These are phyloP conservation scores for Tulasnella sp. DNA, from an alignment of 768 basidiomycete genomes.

Conservation along the genomic window DNA sequence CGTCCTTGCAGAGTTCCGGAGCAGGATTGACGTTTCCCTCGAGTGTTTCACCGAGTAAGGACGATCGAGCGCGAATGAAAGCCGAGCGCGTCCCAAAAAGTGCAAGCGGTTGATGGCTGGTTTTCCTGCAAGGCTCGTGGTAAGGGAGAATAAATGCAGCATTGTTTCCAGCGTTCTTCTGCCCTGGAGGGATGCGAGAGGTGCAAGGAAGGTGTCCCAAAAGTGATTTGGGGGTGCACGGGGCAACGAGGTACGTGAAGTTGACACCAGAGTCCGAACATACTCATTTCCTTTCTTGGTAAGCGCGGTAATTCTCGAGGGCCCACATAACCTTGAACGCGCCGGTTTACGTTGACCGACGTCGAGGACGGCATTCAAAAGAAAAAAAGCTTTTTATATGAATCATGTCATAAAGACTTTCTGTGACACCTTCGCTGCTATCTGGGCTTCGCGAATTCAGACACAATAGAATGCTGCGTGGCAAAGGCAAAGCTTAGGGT, in stretches of 20 bases:
- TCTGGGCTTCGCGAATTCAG: not conserved
- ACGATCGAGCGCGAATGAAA: not conserved
- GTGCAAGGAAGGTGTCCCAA: not conserved
- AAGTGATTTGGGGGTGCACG: not conserved
- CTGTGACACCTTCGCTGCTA: not conserved
- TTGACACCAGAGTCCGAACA: not conserved
- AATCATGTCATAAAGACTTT: not conserved
- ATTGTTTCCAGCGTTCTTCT: not conserved
- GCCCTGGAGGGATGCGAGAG: not conserved
- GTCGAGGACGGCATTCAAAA: not conserved
- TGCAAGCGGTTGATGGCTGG: not conserved
- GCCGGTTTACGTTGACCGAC: not conserved
- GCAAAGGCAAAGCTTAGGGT: not conserved
- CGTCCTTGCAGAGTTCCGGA: not conserved
- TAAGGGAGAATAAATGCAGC: not conserved
- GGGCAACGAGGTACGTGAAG: not conserved
- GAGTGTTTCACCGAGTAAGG: not conserved
- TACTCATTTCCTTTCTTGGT: not conserved
- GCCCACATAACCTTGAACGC: not conserved
- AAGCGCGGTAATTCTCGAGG: not conserved
- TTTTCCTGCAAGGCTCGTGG: not conserved
- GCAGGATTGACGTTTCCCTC: not conserved
- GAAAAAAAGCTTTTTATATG: not conserved
- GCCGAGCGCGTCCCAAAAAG: not conserved
- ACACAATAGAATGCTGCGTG: too few species aligned